Evolutionary conservation across 176 grass and related monocot genomes (phyloP).

Genomic region (sorghum (Sorghum bicolor)): Sorghum_bicolor_NCBIv3 NC_012870.2:79164001-79164500

Average conservation of each 20-base stretch:
- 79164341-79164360: no score
- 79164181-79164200: neutral
- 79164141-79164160: neutral
- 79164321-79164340: no score
- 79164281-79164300: no score
- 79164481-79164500: no score
- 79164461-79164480: no score
- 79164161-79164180: neutral
- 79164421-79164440: no score
- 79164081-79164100: neutral
- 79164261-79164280: no score
- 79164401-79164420: no score
- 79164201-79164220: constrained; percentile 11
- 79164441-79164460: no score
- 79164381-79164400: no score
- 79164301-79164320: no score
- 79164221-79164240: neutral
- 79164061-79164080: neutral
- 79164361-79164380: no score
- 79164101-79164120: neutral
- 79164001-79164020: neutral
- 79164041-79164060: neutral
- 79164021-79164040: neutral
- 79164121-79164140: neutral
- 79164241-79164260: neutral